Evolutionary conservation across 352 stramenopile species (phyloP).

Genomic region (Peronospora belbahrii): DNA sequence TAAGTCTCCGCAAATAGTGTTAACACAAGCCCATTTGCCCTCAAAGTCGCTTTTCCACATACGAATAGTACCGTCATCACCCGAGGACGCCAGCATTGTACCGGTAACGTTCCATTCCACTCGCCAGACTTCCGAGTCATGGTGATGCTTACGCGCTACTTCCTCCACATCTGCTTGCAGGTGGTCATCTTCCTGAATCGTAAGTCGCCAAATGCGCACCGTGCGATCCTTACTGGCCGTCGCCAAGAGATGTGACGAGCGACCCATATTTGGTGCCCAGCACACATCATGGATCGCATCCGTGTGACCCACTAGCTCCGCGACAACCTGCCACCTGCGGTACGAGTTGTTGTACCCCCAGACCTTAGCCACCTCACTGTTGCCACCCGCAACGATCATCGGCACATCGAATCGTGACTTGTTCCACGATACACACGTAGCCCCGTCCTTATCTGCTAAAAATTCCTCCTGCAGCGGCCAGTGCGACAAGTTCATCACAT

Average conservation of each 20-base stretch:
- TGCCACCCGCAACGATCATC: conserved; percentile 92
- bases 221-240: conserved; percentile 90
- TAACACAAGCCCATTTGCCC: conserved; percentile 89
- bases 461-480: conserved; percentile 90
- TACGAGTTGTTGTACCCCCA: conserved; percentile 89
- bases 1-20: conserved; percentile 74
- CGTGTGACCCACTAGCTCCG: conserved; percentile 76
- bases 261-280: conserved; percentile 94
- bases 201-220: conserved; percentile 81
- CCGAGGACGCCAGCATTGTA: conserved; percentile 90
- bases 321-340: conserved; percentile 79
- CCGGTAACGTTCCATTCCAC: conserved; percentile 96
- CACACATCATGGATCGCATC: conserved; percentile 92
- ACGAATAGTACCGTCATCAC: conserved; percentile 91
- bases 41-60: conserved; percentile 93
- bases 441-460: conserved; percentile 73
- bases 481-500: conserved; percentile 93
- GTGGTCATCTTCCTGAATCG: conserved; percentile 54
- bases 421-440: conserved; percentile 93
- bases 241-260: conserved; percentile 89
- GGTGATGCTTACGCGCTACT: conserved; percentile 72
- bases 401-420: conserved; percentile 90
- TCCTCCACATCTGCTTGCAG: conserved; percentile 65
- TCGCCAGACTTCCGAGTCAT: conserved; percentile 90
- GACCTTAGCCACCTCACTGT: conserved; percentile 81